Conservation (phyloP, 116 monocot genomes). For the Iris pallida region DNA sequence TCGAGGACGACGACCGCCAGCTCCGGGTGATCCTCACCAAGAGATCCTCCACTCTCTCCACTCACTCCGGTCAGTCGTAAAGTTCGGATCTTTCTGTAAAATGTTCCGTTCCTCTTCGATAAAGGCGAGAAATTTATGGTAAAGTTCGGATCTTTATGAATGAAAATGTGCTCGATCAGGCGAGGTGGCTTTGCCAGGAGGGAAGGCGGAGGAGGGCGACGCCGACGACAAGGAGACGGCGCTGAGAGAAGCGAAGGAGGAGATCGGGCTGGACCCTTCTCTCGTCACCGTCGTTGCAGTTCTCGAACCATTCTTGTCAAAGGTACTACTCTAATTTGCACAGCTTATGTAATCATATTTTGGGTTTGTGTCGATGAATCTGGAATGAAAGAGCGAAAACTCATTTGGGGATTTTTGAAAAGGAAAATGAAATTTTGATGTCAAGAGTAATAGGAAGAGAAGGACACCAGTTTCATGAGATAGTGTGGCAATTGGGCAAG, state of each 20-base stretch:
- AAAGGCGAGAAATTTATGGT: no score
- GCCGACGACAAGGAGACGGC: conserved; percentile 70
- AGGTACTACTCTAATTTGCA: conserved; percentile 31
- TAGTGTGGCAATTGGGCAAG: no score
- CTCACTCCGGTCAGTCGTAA: conserved; percentile 61
- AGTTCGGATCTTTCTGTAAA: no score
- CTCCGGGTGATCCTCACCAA: conserved; percentile 94
- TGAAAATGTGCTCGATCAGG: conserved; percentile 35
- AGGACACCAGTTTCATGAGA: no score
- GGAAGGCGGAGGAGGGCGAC: conserved; percentile 86
- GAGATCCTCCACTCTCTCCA: conserved; percentile 78
- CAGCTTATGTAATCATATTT: background rate
- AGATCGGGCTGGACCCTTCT: conserved; percentile 87
- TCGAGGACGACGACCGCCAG: conserved; percentile 54
- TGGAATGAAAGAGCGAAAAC: no score
- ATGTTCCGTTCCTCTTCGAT: background rate
- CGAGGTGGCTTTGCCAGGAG: conserved; percentile 90
- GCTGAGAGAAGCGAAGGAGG: conserved; percentile 79
- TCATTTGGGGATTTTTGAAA: no score
- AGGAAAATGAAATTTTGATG: no score
- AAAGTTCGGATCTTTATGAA: background rate
- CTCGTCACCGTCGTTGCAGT: conserved; percentile 60
- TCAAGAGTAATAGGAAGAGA: no score
- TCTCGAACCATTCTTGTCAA: conserved; percentile 74
- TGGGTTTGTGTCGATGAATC: no score